A percentile compares a stretch with the other conserved stretches of the same genome.
Conservation (phyloP, 257 asterid species). For the Plantago major region DNA sequence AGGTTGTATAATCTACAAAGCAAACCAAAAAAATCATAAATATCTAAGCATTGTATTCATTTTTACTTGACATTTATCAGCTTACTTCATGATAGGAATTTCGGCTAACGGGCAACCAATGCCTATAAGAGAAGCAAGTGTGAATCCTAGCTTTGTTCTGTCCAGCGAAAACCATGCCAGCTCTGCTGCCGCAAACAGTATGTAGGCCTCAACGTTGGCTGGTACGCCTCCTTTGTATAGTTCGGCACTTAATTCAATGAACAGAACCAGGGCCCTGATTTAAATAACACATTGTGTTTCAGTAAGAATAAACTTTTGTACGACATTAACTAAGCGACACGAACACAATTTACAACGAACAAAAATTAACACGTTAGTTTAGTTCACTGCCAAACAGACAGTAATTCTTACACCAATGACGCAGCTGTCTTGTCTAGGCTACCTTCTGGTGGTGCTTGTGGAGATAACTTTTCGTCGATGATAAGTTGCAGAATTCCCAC, state of each 20-base stretch:
- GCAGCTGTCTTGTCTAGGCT: constrained; percentile 31
- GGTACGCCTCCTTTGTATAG: constrained; percentile 63
- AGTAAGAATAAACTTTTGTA: background rate
- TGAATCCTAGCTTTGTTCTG: constrained; percentile 50
- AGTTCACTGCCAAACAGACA: no score
- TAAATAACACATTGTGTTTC: background rate
- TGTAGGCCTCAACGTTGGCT: constrained; percentile 58
- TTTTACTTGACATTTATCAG: background rate
- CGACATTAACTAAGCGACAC: background rate
- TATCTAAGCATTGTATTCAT: background rate
- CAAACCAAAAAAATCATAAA: background rate
- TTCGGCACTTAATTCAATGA: constrained; percentile 69
- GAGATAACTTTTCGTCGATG: constrained; percentile 38
- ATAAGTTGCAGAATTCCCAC: constrained; percentile 54
- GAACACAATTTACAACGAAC: no score
- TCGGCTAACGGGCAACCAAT: constrained; percentile 64
- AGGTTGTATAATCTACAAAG: constrained; percentile 49
- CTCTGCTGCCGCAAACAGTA: constrained; percentile 59
- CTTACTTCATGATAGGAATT: constrained; percentile 63
- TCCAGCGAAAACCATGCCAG: constrained; percentile 56
- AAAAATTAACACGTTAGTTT: no score
- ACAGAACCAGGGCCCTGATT: constrained; percentile 48
- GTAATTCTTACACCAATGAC: constrained; percentile 44
- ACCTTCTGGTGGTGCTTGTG: constrained; percentile 25
- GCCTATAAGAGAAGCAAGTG: constrained; percentile 60